Evolutionary conservation across 2,329 filamentous ascomycete species (phyloP).

Genomic region (Pseudogymnoascus sp.): DNA sequence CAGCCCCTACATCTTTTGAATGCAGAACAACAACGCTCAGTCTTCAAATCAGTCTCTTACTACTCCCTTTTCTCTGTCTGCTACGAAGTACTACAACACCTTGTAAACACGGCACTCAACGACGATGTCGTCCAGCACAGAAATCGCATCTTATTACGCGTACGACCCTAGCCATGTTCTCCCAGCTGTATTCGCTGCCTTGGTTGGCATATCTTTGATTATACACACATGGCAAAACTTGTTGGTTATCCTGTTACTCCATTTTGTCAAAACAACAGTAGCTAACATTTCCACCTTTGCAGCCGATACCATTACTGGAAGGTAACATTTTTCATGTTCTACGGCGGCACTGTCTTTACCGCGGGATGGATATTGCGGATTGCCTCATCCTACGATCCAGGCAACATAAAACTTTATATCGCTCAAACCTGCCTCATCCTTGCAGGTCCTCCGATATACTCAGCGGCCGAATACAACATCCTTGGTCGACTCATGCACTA

Average conservation of each 20-base stretch:
- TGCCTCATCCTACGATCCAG: slow-evolving; percentile 25
- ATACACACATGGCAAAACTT: slow-evolving; percentile 29
- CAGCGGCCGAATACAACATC: slow-evolving; percentile 31
- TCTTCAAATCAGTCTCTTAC: neutral
- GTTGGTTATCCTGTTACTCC: slow-evolving; percentile 16
- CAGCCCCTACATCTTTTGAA: neutral
- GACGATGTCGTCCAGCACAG: neutral
- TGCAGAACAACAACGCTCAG: neutral
- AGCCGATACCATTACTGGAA: slow-evolving; percentile 28
- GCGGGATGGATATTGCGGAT: slow-evolving; percentile 30
- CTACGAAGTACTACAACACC: neutral
- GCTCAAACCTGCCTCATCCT: slow-evolving; percentile 29
- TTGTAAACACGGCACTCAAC: neutral
- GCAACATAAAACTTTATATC: slow-evolving; percentile 27
- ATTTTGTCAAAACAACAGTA: neutral
- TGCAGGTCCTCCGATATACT: slow-evolving; percentile 30
- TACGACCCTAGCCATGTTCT: slow-evolving; percentile 28
- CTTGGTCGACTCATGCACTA: slow-evolving; percentile 31
- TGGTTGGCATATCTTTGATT: slow-evolving; percentile 26
- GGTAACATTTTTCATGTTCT: slow-evolving; percentile 31
- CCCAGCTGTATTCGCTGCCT: slow-evolving; percentile 27
- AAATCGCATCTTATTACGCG: slow-evolving; percentile 16
- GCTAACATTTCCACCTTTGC: neutral
- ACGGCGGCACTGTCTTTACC: slow-evolving; percentile 29
- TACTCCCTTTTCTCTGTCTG: neutral